Base-by-base conservation (phyloP, 805 yeast species). In the Saccharomycopsis amapae region DNA sequence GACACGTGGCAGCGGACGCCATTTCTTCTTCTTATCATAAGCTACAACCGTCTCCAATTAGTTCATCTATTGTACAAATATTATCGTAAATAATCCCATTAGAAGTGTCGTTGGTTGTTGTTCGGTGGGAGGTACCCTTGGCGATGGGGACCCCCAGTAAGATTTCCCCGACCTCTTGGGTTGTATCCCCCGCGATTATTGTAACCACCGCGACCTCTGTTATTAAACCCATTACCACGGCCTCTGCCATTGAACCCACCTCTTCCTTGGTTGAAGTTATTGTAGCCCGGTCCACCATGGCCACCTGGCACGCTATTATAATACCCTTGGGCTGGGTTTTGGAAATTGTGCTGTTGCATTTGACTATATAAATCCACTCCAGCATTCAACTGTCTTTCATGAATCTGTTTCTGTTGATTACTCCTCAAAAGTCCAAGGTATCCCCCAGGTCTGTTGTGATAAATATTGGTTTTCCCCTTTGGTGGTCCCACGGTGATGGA, bases 141-240 rank as follows among this genome's bases (percentile, higher is more conserved):
- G n/a, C n/a, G n/a, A n/a, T n/a, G n/a, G n/a, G n/a, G n/a, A n/a
- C n/a, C n/a, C n/a, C n/a, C n/a, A n/a, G n/a, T n/a, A n/a, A n/a
- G n/a, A n/a, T n/a, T n/a, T n/a, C n/a, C n/a, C n/a, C 53, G 51
- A 7, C 62, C 59, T 28, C 57, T 49, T 19, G 42, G 48, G 44
- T 50, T 51, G 30, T 48, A 28, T 13, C 43, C 36, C n/a, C 43
- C 39, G 26, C 44, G 15, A 30, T 49, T 41, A 12, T 45, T 32
- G 42, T 44, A 43, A 15, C 53, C 41, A 24, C 49, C 50, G 18
- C 49, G 44, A 42, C 55, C 45, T 25, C 48, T 48, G 26, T 50
- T 36, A 42, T 52, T n/a, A 37, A 49, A 42, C n/a, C 53, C 53
- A 39, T 53, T n/a, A n/a, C n/a, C n/a, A n/a, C n/a, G n/a, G n/a